These are phyloP conservation scores for Penicillium sp. DNA, from an alignment of 2,329 filamentous ascomycete genomes.

Conservation along the genomic window DNA sequence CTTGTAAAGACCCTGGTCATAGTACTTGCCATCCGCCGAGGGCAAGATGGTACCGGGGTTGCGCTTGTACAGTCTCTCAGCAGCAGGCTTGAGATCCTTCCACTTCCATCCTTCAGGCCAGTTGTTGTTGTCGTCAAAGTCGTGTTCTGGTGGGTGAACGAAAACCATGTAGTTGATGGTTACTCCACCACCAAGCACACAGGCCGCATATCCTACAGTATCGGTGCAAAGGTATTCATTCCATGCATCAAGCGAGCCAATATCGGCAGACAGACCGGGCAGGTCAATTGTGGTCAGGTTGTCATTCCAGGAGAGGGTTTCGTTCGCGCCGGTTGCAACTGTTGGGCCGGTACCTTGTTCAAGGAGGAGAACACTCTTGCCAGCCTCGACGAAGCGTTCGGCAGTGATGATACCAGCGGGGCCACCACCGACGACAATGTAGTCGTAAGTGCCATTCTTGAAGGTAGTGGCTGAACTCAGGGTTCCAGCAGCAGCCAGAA, in stretches of 20 bases:
- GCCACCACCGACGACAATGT: slow-evolving; percentile 26
- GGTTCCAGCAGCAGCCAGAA: slow-evolving; percentile 14
- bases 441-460: slow-evolving; percentile 22
- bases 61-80: slow-evolving; percentile 64
- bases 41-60: slow-evolving; percentile 70
- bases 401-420: slow-evolving; percentile 26
- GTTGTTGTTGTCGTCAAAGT: slow-evolving; percentile 72
- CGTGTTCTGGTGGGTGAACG: slow-evolving; percentile 54
- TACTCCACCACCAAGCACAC: slow-evolving; percentile 30
- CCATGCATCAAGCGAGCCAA: slow-evolving; percentile 21
- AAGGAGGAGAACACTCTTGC: slow-evolving; percentile 25
- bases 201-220: slow-evolving; percentile 24
- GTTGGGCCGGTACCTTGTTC: slow-evolving; percentile 25
- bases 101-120: slow-evolving; percentile 73
- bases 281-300: slow-evolving; percentile 27
- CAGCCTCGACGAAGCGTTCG: slow-evolving; percentile 23
- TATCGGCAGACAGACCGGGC: slow-evolving; percentile 27
- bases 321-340: slow-evolving; percentile 24
- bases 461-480: slow-evolving; percentile 14
- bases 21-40: slow-evolving; percentile 65
- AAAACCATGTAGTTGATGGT: slow-evolving; percentile 33
- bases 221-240: slow-evolving; percentile 24
- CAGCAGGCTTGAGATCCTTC: slow-evolving; percentile 60
- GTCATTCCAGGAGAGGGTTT: slow-evolving; percentile 25
- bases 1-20: slow-evolving; percentile 67